Evolutionary conservation across 2,329 filamentous ascomycete species (phyloP).

Genomic region (Fusarium bulbicola): DNA sequence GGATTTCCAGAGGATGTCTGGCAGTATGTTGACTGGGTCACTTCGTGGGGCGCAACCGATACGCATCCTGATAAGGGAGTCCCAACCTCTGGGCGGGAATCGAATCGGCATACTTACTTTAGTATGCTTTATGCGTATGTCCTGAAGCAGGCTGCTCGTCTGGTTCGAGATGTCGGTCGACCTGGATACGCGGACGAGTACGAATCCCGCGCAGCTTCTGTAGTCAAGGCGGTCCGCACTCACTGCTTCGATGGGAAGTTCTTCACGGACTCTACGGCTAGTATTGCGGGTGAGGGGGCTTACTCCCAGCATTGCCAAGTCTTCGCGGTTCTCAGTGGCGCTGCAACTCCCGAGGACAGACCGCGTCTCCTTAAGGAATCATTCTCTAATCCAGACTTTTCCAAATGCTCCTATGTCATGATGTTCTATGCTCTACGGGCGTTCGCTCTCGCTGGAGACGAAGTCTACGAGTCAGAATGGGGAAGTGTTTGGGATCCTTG

Average conservation of each 20-base stretch:
- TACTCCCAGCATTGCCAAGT: not conserved
- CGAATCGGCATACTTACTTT: not conserved
- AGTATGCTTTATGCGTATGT: not conserved
- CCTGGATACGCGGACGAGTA: not conserved
- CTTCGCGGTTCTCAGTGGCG: not conserved
- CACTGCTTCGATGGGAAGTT: not conserved
- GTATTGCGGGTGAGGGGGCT: not conserved
- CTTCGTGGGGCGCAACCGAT: not conserved
- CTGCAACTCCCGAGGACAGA: accelerated
- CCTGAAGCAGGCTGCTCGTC: not conserved
- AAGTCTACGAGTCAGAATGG: not conserved
- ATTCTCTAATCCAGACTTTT: not conserved
- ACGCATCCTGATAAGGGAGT: not conserved
- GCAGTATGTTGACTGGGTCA: not conserved
- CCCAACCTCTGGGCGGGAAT: not conserved
- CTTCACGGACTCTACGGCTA: not conserved
- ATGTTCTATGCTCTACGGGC: not conserved
- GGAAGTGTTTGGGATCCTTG: not conserved
- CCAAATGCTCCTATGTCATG: not conserved
- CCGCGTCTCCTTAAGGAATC: accelerated
- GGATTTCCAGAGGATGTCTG: not conserved
- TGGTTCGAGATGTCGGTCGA: not conserved
- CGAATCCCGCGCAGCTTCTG: not conserved
- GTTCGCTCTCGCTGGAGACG: not conserved
- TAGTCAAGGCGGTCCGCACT: not conserved